Percentiles rank a stretch among this genome's conserved stretches.
Conservation (phyloP, 352 stramenopile genomes). For the Phytophthora constricta region DNA sequence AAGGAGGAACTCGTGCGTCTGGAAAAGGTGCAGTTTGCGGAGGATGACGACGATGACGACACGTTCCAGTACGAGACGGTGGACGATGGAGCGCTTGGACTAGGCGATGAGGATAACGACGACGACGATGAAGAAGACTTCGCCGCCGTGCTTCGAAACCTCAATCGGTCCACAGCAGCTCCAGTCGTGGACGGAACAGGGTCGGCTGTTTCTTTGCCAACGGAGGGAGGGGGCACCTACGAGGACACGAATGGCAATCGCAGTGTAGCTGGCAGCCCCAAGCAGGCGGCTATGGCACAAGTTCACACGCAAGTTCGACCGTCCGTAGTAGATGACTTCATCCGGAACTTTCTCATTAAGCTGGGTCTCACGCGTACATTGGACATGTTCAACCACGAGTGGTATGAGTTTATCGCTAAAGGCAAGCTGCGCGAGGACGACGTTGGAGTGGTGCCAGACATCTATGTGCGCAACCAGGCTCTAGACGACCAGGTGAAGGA, state of each 20-base stretch:
- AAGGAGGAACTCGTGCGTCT: conserved; percentile 86
- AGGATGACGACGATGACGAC: conserved; percentile 89
- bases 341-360: conserved; percentile 97
- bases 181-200: conserved; percentile 26
- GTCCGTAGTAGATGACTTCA: conserved; percentile 94
- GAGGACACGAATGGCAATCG: conserved; percentile 21
- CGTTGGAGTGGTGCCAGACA: conserved; percentile 92
- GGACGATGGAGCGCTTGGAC: conserved; percentile 59
- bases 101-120: conserved; percentile 65
- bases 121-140: conserved; percentile 92
- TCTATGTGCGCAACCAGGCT: conserved; percentile 94
- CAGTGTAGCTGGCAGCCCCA: conserved; percentile 33
- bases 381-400: conserved; percentile 96
- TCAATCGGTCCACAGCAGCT: conserved; percentile 65
- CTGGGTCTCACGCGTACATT: conserved; percentile 89
- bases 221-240: conserved; percentile 12
- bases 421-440: conserved; percentile 92
- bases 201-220: conserved; percentile 10
- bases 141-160: conserved; percentile 78
- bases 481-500: conserved; percentile 91
- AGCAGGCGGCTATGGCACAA: conserved; percentile 27
- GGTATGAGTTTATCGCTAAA: conserved; percentile 94
- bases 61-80: conserved; percentile 84
- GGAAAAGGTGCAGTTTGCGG: conserved; percentile 85
- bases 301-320: conserved; percentile 80